These are phyloP conservation scores for Polyporus arcularius DNA, from an alignment of 768 basidiomycete species.

Conservation along the genomic window DNA sequence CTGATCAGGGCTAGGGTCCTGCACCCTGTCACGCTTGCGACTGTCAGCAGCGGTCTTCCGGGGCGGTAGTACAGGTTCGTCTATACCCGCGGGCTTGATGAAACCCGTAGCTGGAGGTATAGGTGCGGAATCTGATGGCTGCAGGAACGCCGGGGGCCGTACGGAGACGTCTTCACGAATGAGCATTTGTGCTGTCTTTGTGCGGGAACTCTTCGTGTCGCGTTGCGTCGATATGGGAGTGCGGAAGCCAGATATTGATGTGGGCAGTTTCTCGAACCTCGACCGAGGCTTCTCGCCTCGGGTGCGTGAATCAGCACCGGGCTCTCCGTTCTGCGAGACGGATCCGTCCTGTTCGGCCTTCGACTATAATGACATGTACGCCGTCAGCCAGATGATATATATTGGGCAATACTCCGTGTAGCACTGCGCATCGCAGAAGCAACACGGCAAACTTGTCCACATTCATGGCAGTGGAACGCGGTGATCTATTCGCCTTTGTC, in stretches of 20 bases:
- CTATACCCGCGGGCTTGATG: conserved; percentile 59
- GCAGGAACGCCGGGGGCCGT: conserved; percentile 9
- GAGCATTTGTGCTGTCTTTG: conserved; percentile 26
- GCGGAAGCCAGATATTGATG: conserved; percentile 30
- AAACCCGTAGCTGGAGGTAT: conserved; percentile 32
- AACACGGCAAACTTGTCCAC: too few species aligned
- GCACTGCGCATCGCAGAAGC: too few species aligned
- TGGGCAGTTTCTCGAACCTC: conserved; percentile 14
- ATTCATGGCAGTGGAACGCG: too few species aligned
- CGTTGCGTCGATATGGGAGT: conserved; percentile 15
- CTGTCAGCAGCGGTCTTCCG: background rate
- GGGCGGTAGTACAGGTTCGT: conserved; percentile 37
- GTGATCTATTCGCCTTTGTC: too few species aligned
- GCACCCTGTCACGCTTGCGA: conserved; percentile 17
- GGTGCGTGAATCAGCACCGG: background rate
- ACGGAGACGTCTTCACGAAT: conserved; percentile 24
- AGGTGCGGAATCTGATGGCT: background rate
- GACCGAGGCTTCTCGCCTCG: conserved; percentile 5
- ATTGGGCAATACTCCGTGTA: too few species aligned
- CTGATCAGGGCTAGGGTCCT: conserved; percentile 1
- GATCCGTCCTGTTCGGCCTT: background rate
- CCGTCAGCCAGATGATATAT: too few species aligned
- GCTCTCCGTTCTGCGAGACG: background rate
- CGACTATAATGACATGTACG: background rate
- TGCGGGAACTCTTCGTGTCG: conserved; percentile 19